phyloP scores from a whole-genome alignment of 371 early-diverging fungal species.

The Zopfochytrium polystomum region DNA sequence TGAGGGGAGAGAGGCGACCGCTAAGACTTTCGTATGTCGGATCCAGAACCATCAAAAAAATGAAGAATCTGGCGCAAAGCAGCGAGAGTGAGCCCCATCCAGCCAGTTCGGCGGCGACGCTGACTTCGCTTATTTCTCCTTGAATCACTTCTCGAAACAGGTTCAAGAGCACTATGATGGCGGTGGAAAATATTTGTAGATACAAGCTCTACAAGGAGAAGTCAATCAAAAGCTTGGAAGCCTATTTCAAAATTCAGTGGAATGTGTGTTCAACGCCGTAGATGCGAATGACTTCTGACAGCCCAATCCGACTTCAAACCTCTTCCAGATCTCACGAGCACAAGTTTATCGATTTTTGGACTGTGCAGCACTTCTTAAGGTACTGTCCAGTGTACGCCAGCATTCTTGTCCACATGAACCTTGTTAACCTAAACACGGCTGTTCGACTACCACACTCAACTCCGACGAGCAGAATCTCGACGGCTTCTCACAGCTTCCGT shows the following conservation, averaged over 20 bases:
- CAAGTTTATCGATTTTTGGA: conserved; percentile 49
- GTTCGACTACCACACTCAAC: no score
- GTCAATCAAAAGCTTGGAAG: conserved; percentile 31
- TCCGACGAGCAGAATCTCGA: conserved; percentile 42
- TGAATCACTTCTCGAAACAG: background rate
- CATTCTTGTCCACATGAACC: no score
- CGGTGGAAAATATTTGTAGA: conserved; percentile 36
- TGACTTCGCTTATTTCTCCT: no score
- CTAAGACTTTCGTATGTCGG: no score
- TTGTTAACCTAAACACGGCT: no score
- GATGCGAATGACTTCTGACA: no score
- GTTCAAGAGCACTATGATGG: conserved; percentile 36
- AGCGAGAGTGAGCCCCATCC: no score
- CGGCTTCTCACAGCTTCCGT: conserved; percentile 33
- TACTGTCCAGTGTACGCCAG: no score
- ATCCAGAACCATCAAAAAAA: no score
- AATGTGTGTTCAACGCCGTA: conserved; percentile 16
- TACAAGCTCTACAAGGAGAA: conserved; percentile 41
- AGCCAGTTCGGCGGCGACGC: no score
- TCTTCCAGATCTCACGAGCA: conserved; percentile 36
- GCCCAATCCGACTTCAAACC: background rate
- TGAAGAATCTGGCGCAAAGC: no score
- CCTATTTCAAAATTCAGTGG: conserved; percentile 44
- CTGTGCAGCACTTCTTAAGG: conserved; percentile 39
- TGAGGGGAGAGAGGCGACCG: no score